Evolutionary conservation across 306 rosid genomes (phyloP), one percentile per base, ranked within the genome.

Genomic region (Sphenostylis stenocarpa): DNA sequence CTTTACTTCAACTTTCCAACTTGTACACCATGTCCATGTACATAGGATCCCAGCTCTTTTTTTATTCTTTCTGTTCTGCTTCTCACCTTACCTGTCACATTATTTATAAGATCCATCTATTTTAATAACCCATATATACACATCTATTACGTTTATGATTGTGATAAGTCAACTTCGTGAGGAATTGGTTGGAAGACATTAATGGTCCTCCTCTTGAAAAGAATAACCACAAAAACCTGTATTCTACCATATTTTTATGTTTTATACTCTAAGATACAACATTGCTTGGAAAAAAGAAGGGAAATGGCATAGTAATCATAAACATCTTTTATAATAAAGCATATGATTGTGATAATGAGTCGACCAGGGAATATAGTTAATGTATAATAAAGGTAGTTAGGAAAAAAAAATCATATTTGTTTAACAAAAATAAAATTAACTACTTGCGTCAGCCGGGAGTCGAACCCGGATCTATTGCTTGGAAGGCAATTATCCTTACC

Each of bases 391-490:
- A n/a, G n/a, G n/a, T n/a, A n/a, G n/a, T n/a, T n/a, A n/a, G n/a
- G 8, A n/a, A 16, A 47, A 16, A 36, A 1, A 36, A 36, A 26
- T 26, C 28, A 26, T 1, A 26, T 26, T 26, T 36, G 7, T 6
- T 36, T 36, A 36, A 7, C 7, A 36, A 36, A 36, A 7, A 7
- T 36, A 1, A 36, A 36, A 1, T 7, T 6, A 36, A 26, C 1
- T 29, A 4, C 33, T 0, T 33, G 79, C 79, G 38, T 76, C 73
- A 76, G 72, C 72, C 57, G 83, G 78, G 77, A 79, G 48, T 79
- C 73, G 67, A 72, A 80, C 78, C 74, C 47, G 47, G 47, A 41
- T 41, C 47, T 41, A 65, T 23, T 33, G 65, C 65, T 72, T 66
- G 61, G 77, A 82, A 41, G 47, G 47, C 47, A 41, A 41, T 41